phyloP scores from a whole-genome alignment of 139 green algal genomes.

The Picochlorum costavermella region DNA sequence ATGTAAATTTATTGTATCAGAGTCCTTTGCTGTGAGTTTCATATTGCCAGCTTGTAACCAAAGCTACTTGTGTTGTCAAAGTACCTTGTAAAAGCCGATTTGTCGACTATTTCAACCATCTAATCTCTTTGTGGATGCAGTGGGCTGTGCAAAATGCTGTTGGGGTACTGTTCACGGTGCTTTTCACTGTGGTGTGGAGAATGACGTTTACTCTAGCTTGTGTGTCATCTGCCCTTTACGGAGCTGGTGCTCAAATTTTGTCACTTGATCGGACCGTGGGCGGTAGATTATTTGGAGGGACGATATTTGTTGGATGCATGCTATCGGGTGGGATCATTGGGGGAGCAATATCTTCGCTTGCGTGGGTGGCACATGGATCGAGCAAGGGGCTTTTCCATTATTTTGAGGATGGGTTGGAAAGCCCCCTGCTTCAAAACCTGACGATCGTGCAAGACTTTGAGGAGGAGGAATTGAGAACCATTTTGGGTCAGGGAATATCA shows the following conservation, averaged over 20 bases:
- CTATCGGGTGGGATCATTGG: not conserved
- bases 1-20: constrained; percentile 4
- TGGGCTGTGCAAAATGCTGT: constrained; percentile 20
- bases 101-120: not conserved
- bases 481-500: constrained; percentile 2
- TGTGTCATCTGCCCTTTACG: constrained; percentile 7
- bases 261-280: constrained; percentile 19
- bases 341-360: constrained; percentile 6
- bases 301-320: constrained; percentile 18
- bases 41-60: not conserved
- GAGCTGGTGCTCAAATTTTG: constrained; percentile 10
- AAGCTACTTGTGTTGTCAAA: not conserved
- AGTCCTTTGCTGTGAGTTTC: constrained; percentile 12
- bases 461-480: not conserved
- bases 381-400: constrained; percentile 4
- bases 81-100: not conserved
- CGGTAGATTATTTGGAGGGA: constrained; percentile 7
- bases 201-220: constrained; percentile 13
- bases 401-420: not conserved
- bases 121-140: not conserved
- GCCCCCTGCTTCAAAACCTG: not conserved
- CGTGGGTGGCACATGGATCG: constrained; percentile 16
- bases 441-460: not conserved
- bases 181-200: constrained; percentile 4
- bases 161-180: constrained; percentile 11